phyloP scores from a whole-genome alignment of 73 alveolate genomes.

The Paramecium primaurelia region DNA sequence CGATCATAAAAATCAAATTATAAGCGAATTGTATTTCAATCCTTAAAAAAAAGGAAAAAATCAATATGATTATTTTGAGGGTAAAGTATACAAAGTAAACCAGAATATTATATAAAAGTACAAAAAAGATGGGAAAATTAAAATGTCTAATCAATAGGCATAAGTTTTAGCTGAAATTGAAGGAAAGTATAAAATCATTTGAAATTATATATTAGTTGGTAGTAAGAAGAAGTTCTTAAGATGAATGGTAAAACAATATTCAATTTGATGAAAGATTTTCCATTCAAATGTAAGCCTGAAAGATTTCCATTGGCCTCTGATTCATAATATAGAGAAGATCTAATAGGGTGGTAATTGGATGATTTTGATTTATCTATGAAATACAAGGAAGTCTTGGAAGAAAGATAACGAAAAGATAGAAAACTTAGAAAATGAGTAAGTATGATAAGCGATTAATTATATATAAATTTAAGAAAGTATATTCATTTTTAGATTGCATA shows the following conservation, averaged over 20 bases:
- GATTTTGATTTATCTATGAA: slow-evolving; percentile 29
- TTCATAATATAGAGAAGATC: slow-evolving; percentile 30
- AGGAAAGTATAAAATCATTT: background rate
- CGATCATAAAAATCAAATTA: background rate
- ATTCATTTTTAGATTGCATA: too few relatives aligned
- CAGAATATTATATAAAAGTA: background rate
- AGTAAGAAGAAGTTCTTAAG: background rate
- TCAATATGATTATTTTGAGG: slow-evolving; percentile 6
- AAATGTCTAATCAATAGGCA: background rate
- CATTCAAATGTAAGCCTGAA: background rate
- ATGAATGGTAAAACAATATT: background rate
- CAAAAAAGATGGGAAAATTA: background rate
- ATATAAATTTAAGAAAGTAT: background rate
- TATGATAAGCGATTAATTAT: background rate
- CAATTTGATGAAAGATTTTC: slow-evolving; percentile 3
- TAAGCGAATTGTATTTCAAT: background rate
- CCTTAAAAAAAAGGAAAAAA: background rate
- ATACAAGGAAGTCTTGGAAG: slow-evolving; percentile 13
- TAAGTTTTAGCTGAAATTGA: background rate
- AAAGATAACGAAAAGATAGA: slow-evolving; percentile 21
- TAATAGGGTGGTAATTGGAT: slow-evolving; percentile 10
- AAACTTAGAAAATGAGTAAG: background rate
- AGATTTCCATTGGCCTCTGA: slow-evolving; percentile 24
- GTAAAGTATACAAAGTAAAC: background rate
- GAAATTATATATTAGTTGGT: background rate